phyloP scores from a whole-genome alignment of 345 rosid genomes.

The Hibiscus syriacus region DNA sequence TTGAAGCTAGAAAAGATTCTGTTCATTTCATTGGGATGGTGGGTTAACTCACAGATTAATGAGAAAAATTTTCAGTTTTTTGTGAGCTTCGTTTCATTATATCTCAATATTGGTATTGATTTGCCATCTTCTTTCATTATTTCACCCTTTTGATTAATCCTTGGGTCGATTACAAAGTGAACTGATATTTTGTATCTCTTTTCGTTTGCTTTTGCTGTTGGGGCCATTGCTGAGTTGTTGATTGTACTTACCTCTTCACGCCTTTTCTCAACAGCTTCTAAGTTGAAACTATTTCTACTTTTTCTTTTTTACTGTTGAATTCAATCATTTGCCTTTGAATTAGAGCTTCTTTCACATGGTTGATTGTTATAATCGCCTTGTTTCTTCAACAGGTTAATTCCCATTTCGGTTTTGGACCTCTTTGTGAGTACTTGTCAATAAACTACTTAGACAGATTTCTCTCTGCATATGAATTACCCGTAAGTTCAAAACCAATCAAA shows the following conservation, averaged over 20 bases:
- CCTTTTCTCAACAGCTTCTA: no score
- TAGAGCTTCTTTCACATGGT: neutral
- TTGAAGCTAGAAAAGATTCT: conserved; percentile 43
- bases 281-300: no score
- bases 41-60: conserved; percentile 13
- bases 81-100: no score
- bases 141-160: no score
- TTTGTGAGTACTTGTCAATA: conserved; percentile 46
- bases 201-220: no score
- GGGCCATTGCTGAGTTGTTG: no score
- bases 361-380: conserved; percentile 6
- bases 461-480: conserved; percentile 57
- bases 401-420: conserved; percentile 67
- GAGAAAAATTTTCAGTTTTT: neutral
- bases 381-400: conserved; percentile 45
- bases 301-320: no score
- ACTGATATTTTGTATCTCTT: no score
- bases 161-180: no score
- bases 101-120: no score
- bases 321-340: no score
- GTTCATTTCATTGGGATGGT: conserved; percentile 62
- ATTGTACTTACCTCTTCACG: neutral
- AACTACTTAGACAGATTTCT: conserved; percentile 74
- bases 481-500: conserved; percentile 25
- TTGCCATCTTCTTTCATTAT: no score